Evolutionary conservation across 352 stramenopile species (phyloP).

Genomic region (Phytopythium boreale): DNA sequence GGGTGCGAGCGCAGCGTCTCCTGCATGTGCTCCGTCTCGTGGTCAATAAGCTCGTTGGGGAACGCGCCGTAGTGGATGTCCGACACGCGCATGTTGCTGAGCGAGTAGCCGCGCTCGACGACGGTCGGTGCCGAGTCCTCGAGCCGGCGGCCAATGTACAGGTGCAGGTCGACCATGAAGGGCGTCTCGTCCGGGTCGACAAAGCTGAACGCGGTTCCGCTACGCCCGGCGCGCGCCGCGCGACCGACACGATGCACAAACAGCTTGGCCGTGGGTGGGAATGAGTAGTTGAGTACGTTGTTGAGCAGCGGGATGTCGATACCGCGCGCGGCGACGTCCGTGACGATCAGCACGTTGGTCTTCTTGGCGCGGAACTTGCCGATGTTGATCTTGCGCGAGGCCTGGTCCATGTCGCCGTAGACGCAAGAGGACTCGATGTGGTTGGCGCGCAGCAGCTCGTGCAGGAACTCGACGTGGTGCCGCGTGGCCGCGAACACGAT

Average conservation of each 20-base stretch:
- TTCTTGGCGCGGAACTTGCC: constrained; percentile 90
- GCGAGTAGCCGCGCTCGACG: constrained; percentile 76
- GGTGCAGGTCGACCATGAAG: constrained; percentile 98
- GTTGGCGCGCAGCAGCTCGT: constrained; percentile 86
- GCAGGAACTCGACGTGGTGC: constrained; percentile 99
- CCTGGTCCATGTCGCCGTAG: constrained; percentile 94
- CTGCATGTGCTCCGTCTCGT: constrained; percentile 95
- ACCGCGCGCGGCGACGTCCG: constrained; percentile 92
- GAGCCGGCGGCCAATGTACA: constrained; percentile 92
- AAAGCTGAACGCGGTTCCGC: constrained; percentile 95
- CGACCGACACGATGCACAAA: constrained; percentile 96
- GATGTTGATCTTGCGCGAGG: constrained; percentile 88
- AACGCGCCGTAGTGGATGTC: constrained; percentile 98
- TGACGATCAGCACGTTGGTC: constrained; percentile 91
- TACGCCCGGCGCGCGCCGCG: constrained; percentile 93
- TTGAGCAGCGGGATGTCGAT: constrained; percentile 97
- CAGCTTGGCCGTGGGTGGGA: constrained; percentile 92
- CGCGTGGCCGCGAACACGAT: constrained; percentile 98
- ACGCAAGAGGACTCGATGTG: constrained; percentile 87
- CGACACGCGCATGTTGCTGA: constrained; percentile 93
- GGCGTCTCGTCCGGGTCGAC: constrained; percentile 97
- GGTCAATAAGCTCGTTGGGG: constrained; percentile 94
- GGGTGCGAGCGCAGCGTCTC: constrained; percentile 84
- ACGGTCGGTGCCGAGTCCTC: constrained; percentile 63
- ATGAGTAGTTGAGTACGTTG: constrained; percentile 96